These are phyloP conservation scores for Scleroderma citrinum DNA, from an alignment of 768 basidiomycete genomes.

Conservation along the genomic window DNA sequence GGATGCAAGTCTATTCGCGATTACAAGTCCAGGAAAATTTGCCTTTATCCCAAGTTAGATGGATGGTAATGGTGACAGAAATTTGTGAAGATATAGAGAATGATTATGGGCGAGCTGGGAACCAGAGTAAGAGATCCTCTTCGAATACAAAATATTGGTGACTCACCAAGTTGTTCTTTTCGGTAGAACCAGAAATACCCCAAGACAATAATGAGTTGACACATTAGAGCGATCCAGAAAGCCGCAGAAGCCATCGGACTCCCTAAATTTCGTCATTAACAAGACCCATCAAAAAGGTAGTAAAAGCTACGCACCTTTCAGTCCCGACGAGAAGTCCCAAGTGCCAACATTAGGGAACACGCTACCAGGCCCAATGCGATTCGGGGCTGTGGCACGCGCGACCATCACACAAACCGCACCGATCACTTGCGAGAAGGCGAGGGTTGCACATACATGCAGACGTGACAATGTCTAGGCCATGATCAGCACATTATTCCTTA, in stretches of 20 bases:
- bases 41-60: background rate
- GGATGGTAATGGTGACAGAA: background rate
- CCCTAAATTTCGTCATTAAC: slow-evolving; percentile 28
- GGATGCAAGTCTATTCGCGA: background rate
- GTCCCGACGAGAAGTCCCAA: slow-evolving; percentile 79
- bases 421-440: slow-evolving; percentile 86
- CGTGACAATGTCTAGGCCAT: slow-evolving; percentile 69
- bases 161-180: slow-evolving; percentile 84
- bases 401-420: slow-evolving; percentile 90
- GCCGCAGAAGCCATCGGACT: slow-evolving; percentile 80
- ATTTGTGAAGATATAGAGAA: background rate
- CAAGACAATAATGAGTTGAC: slow-evolving; percentile 77
- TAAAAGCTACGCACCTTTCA: slow-evolving; percentile 39
- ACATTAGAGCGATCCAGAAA: slow-evolving; percentile 83
- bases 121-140: background rate
- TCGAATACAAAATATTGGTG: background rate
- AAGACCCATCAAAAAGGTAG: slow-evolving; percentile 10
- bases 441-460: slow-evolving; percentile 88
- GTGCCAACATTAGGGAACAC: slow-evolving; percentile 91
- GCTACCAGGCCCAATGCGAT: slow-evolving; percentile 79
- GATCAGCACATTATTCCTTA: slow-evolving; percentile 1
- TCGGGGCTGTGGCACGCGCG: slow-evolving; percentile 86
- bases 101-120: slow-evolving; percentile 22
- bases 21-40: background rate
- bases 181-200: slow-evolving; percentile 98